These are phyloP conservation scores for Manihot esculenta DNA, from an alignment of 441 rosid genomes.

Conservation along the genomic window DNA sequence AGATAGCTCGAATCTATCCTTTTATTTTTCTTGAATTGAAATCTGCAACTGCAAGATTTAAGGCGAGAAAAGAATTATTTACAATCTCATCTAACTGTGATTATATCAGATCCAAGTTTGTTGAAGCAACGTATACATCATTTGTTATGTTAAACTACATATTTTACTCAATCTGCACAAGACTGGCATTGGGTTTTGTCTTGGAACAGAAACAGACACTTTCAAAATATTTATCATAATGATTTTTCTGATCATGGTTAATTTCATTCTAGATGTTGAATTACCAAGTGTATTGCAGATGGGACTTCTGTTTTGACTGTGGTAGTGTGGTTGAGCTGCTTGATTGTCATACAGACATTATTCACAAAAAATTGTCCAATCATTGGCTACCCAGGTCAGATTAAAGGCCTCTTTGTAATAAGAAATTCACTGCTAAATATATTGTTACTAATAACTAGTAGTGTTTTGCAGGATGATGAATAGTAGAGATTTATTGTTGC, in stretches of 20 bases:
- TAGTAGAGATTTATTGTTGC: slow-evolving; percentile 71
- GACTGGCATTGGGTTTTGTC: no score
- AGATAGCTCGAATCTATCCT: slow-evolving; percentile 33
- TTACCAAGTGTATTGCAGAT: slow-evolving; percentile 50
- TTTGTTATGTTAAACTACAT: no score
- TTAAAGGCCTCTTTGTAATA: slow-evolving; percentile 1
- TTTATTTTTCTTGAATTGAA: background rate
- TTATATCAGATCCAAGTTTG: no score
- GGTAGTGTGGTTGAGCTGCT: slow-evolving; percentile 83
- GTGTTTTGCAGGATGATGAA: slow-evolving; percentile 58
- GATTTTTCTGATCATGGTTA: background rate
- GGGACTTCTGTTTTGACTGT: slow-evolving; percentile 81
- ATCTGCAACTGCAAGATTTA: background rate
- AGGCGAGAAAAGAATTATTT: no score
- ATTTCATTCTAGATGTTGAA: slow-evolving; percentile 15
- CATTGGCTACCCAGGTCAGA: slow-evolving; percentile 84
- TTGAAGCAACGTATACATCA: no score
- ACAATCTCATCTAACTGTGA: no score
- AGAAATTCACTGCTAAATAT: background rate
- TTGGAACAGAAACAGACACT: no score
- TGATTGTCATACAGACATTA: slow-evolving; percentile 88
- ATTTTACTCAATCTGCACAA: no score
- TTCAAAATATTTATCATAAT: background rate
- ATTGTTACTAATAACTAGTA: slow-evolving; percentile 9
- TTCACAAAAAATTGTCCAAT: slow-evolving; percentile 61